Evolutionary conservation across 768 basidiomycete genomes (phyloP).

Genomic region (Podaxis sp.): DNA sequence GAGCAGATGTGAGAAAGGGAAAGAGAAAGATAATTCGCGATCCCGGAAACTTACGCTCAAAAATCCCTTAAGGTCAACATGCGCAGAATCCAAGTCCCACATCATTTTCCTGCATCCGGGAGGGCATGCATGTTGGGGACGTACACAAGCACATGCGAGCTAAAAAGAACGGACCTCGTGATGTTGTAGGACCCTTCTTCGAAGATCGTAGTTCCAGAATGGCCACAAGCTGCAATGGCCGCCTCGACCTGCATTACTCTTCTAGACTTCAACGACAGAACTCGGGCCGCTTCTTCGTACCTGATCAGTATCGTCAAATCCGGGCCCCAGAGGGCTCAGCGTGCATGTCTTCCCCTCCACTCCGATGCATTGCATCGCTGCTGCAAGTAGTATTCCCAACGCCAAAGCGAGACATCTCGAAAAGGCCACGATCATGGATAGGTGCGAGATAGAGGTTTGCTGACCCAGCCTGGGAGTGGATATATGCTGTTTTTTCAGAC

Average conservation of each 20-base stretch:
- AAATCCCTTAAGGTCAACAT: slow-evolving; percentile 43
- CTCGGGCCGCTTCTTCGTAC: slow-evolving; percentile 18
- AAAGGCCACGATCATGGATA: neutral
- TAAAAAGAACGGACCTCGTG: slow-evolving; percentile 35
- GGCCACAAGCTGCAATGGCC: slow-evolving; percentile 49
- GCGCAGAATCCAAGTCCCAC: slow-evolving; percentile 44
- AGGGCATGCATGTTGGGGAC: neutral
- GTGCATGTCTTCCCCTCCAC: slow-evolving; percentile 23
- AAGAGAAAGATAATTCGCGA: neutral
- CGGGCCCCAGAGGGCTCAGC: slow-evolving; percentile 33
- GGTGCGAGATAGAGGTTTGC: neutral
- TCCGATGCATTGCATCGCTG: slow-evolving; percentile 16
- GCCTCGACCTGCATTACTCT: slow-evolving; percentile 37
- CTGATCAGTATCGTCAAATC: slow-evolving; percentile 39
- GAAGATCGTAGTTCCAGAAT: slow-evolving; percentile 43
- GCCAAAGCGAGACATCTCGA: neutral
- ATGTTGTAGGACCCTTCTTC: slow-evolving; percentile 47
- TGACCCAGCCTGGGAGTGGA: neutral
- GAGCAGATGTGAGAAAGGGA: neutral
- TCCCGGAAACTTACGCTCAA: slow-evolving; percentile 34
- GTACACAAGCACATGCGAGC: neutral
- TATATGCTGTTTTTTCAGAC: neutral
- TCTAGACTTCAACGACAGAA: neutral
- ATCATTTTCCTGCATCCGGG: slow-evolving; percentile 44
- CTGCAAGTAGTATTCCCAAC: slow-evolving; percentile 12